Percentiles rank a stretch among this genome's conserved stretches.
phyloP scores from a whole-genome alignment of 192 early-diverging fungal genomes.

The Backusella mclennaniae region DNA sequence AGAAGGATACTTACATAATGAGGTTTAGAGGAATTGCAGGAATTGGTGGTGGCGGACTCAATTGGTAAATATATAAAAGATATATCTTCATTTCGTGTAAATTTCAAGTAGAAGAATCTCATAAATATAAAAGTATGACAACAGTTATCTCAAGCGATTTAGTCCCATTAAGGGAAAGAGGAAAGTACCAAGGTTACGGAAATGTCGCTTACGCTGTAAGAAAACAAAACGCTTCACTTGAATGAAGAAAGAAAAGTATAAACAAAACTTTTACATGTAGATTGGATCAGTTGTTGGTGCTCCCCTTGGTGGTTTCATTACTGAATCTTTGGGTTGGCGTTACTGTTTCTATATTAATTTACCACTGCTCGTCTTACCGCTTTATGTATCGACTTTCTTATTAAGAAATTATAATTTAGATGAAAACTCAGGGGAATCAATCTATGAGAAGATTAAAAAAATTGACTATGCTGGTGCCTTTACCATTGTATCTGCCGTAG shows the following conservation, averaged over 20 bases:
- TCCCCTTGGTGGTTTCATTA: slow-evolving; percentile 66
- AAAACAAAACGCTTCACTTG: neutral
- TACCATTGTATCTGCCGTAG: slow-evolving; percentile 36
- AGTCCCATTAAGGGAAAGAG: slow-evolving; percentile 63
- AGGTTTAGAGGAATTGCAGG: slow-evolving; percentile 65
- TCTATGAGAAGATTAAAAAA: slow-evolving; percentile 66
- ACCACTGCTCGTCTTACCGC: slow-evolving; percentile 57
- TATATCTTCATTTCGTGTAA: neutral
- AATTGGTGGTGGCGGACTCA: slow-evolving; percentile 64
- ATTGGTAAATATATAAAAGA: slow-evolving; percentile 14
- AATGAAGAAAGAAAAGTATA: neutral
- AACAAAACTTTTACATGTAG: neutral
- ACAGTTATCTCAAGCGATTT: slow-evolving; percentile 77
- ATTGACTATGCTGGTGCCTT: slow-evolving; percentile 51
- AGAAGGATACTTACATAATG: too few species aligned
- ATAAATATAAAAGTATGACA: slow-evolving; percentile 40
- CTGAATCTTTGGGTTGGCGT: slow-evolving; percentile 52
- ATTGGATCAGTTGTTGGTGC: slow-evolving; percentile 66
- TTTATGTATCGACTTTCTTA: slow-evolving; percentile 40
- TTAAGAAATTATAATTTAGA: slow-evolving; percentile 44
- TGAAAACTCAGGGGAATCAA: slow-evolving; percentile 21
- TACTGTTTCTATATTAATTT: slow-evolving; percentile 83
- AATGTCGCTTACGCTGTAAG: slow-evolving; percentile 27
- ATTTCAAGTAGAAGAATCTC: neutral
- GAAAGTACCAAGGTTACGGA: slow-evolving; percentile 50